These are phyloP conservation scores for Malus hybrid DNA, from an alignment of 331 rosid species.

Conservation along the genomic window DNA sequence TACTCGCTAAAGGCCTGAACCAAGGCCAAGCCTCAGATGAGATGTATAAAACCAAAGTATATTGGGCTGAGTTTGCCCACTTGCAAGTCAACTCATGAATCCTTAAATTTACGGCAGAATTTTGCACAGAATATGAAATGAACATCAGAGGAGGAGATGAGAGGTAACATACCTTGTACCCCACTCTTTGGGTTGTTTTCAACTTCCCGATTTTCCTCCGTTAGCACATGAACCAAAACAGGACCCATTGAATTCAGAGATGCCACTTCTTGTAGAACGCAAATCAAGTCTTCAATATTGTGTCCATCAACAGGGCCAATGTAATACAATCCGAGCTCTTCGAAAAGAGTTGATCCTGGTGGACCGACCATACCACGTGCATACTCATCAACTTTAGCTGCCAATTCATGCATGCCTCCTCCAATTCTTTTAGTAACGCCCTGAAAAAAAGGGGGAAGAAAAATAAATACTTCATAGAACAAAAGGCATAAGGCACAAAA, in stretches of 20 bases:
- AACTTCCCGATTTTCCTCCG: constrained; percentile 55
- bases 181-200: constrained; percentile 32
- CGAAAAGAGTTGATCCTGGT: constrained; percentile 82
- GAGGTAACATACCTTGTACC: constrained; percentile 8
- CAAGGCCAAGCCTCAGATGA: not conserved
- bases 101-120: not conserved
- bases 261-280: constrained; percentile 82
- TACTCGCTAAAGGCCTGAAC: not conserved
- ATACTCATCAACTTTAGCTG: constrained; percentile 96
- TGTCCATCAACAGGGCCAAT: constrained; percentile 96
- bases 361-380: constrained; percentile 99
- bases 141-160: not conserved
- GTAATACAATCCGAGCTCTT: constrained; percentile 91
- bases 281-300: constrained; percentile 70
- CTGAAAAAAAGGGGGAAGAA: constrained; percentile 24
- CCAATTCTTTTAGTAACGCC: constrained; percentile 89
- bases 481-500: not conserved
- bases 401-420: constrained; percentile 80
- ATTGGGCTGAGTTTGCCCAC: not conserved
- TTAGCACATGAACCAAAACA: constrained; percentile 82
- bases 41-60: not conserved
- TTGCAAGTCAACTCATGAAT: not conserved
- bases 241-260: constrained; percentile 91
- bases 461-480: constrained; percentile 1
- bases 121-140: constrained; percentile 2